Evolutionary conservation across 345 rosid species (phyloP).

Genomic region (Erysimum cheiranthoides): DNA sequence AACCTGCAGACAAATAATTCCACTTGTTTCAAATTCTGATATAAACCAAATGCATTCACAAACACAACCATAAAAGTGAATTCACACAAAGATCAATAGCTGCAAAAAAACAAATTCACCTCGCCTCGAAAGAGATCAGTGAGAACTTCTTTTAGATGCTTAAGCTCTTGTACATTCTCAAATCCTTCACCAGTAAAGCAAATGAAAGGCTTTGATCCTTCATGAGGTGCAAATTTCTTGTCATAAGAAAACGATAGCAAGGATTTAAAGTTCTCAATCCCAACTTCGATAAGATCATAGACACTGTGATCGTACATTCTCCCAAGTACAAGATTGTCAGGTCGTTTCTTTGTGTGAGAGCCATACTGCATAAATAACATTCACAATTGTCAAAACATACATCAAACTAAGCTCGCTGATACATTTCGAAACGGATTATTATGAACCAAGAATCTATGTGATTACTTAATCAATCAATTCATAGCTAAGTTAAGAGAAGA

Average conservation of each 20-base stretch:
- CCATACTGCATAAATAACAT: conserved; percentile 70
- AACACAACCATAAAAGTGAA: not conserved
- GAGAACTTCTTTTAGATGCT: conserved; percentile 88
- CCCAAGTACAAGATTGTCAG: conserved; percentile 86
- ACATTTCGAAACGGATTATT: not conserved
- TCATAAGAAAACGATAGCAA: conserved; percentile 68
- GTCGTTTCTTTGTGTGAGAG: conserved; percentile 90
- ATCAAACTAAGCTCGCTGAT: not conserved
- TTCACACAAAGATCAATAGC: too few species aligned
- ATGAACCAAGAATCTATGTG: not conserved
- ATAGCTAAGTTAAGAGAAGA: not conserved
- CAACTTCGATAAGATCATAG: conserved; percentile 93
- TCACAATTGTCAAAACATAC: not conserved
- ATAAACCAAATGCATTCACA: not conserved
- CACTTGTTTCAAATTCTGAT: not conserved
- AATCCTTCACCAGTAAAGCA: conserved; percentile 85
- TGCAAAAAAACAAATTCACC: conserved; percentile 45
- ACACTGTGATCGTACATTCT: conserved; percentile 83
- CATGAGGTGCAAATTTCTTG: conserved; percentile 74
- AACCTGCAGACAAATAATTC: conserved; percentile 57
- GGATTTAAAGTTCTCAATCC: conserved; percentile 82
- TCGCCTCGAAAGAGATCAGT: conserved; percentile 86
- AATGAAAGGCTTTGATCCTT: conserved; percentile 88
- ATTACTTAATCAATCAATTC: not conserved
- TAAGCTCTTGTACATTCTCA: conserved; percentile 75